These are phyloP conservation scores for Geranium rotundifolium DNA, from an alignment of 345 rosid genomes.

Conservation along the genomic window DNA sequence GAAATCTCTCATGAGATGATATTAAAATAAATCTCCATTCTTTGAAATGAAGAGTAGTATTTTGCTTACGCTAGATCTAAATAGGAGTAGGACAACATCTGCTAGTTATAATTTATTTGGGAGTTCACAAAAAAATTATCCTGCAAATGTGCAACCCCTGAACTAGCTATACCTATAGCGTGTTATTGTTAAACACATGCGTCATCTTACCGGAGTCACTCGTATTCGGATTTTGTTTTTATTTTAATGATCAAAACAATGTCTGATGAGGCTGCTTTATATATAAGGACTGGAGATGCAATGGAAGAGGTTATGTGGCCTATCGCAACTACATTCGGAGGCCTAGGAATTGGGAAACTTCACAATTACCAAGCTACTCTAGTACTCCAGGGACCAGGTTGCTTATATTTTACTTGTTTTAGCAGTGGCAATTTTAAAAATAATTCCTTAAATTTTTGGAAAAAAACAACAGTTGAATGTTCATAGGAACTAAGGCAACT, in stretches of 20 bases:
- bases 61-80: too few relatives aligned
- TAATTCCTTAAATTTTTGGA: too few relatives aligned
- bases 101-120: background rate
- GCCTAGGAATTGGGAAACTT: slow-evolving; percentile 75
- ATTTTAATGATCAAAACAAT: background rate
- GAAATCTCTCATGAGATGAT: background rate
- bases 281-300: slow-evolving; percentile 86
- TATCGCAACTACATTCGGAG: slow-evolving; percentile 73
- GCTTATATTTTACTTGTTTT: slow-evolving; percentile 4
- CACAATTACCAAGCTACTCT: slow-evolving; percentile 43
- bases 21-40: too few relatives aligned
- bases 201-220: background rate
- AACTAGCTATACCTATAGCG: background rate
- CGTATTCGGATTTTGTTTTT: background rate
- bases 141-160: background rate
- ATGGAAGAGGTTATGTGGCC: slow-evolving; percentile 74
- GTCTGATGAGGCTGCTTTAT: slow-evolving; percentile 6
- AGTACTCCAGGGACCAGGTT: slow-evolving; percentile 93
- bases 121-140: background rate
- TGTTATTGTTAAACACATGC: too few relatives aligned
- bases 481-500: background rate
- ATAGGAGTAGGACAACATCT: background rate
- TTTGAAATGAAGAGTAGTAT: too few relatives aligned
- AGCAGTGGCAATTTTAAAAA: background rate
- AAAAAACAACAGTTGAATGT: background rate